Evolutionary conservation across 352 stramenopile species (phyloP), one percentile per base, ranked within the genome.

Genomic region (Pythium monospermum): DNA sequence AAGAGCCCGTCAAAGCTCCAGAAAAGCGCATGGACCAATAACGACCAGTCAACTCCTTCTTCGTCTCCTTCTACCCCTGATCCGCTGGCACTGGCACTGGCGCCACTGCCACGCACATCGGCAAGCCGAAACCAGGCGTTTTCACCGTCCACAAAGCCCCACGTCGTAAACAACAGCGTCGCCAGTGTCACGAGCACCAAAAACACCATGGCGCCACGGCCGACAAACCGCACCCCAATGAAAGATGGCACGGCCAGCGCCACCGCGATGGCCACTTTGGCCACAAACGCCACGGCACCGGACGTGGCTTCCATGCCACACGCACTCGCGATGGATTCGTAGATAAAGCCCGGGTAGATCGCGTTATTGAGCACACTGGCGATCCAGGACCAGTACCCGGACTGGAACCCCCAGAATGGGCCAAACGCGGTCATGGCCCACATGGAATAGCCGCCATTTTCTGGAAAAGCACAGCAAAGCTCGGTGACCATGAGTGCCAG

Each of bases 1-100:
- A 96, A 85, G 60, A 94, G 96, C 18, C 75, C 87, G 54, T 97
- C 96, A 21, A 96, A 83, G 70, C 94, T 97, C 93, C 91, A 98
- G 59, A 96, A 97, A 12, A 98, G 62, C 37, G 93, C 95, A 61
- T 95, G 96, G n/a, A 95, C 50, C 33, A 89, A 86, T 7, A 75
- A 68, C 31, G 74, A 53, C 85, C 85, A 96, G 18, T 93, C 41
- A 25, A 68, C 15, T 43, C 39, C 12, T 16, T 19, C 21, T 11
- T 26, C 6, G 8, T 12, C 35, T 40, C 16, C 16, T 40, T 18
- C 3, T 15, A 40, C 3, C 16, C 35, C 16, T 18, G 35, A 7
- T 22, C 35, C 22, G 18, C 36, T 22, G 36, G 18, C 42, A 11
- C 22, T 19, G n/a, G 30, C n/a, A 0, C 22, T 26, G 25, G 37